Evolutionary conservation across 176 grass and related monocot genomes (phyloP).

Genomic region (Avena sativa): DNA sequence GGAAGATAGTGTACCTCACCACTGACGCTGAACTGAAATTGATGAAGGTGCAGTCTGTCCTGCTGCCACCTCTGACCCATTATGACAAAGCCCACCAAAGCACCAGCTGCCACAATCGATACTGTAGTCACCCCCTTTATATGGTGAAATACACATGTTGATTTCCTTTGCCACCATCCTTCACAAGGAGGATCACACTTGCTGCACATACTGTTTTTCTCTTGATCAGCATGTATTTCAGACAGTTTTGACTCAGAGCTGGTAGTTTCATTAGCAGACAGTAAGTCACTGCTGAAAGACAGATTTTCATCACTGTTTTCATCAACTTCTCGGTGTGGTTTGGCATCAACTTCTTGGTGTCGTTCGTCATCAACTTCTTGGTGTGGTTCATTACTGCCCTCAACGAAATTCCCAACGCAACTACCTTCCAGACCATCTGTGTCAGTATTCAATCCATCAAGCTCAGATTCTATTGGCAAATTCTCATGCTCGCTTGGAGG

Average conservation of each 20-base stretch:
- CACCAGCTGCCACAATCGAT: slow-evolving; percentile 71
- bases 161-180: slow-evolving; percentile 60
- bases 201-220: slow-evolving; percentile 21
- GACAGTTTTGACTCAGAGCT: slow-evolving; percentile 17
- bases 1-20: slow-evolving; percentile 57
- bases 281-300: slow-evolving; percentile 29
- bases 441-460: slow-evolving; percentile 36
- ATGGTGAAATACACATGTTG: slow-evolving; percentile 10
- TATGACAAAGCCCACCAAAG: slow-evolving; percentile 72
- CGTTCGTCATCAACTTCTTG: slow-evolving; percentile 39
- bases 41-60: slow-evolving; percentile 64
- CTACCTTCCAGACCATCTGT: slow-evolving; percentile 29
- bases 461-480: slow-evolving; percentile 67
- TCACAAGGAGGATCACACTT: slow-evolving; percentile 49
- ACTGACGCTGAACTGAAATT: slow-evolving; percentile 55
- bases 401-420: slow-evolving; percentile 40
- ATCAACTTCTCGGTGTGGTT: neutral
- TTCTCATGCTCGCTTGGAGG: slow-evolving; percentile 89
- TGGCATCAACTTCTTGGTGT: neutral
- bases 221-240: slow-evolving; percentile 25
- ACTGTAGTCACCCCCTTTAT: slow-evolving; percentile 72
- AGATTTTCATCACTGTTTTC: slow-evolving; percentile 33
- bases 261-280: neutral
- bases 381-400: slow-evolving; percentile 27
- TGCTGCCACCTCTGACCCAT: slow-evolving; percentile 76